Evolutionary conservation across 208 protist genomes (phyloP), one percentile per base, ranked within the genome.

Genomic region (Leishmania arabica): DNA sequence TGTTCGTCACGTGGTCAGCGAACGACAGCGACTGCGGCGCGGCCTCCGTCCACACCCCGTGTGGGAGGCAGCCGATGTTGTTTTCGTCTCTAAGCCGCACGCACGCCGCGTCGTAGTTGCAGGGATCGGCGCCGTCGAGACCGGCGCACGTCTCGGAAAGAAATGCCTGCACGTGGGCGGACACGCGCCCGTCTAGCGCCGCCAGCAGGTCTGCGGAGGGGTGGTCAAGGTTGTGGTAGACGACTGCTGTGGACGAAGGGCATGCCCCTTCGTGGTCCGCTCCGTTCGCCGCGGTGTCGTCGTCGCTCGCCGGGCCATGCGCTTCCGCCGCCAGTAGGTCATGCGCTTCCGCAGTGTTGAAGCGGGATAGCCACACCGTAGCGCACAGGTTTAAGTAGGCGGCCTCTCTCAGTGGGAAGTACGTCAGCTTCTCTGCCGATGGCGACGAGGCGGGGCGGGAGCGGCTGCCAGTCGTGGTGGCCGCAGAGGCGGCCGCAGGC

Each of bases 51-150:
- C 80, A 86, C 45, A 88, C 80, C 1, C 19, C 17, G 40, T 49
- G 75, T 6, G 83, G 84, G 75, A 85, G 85, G 78, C 74, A 86
- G n/a, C 34, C 54, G 15, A 88, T 75, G 69, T 90, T 90, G 79
- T 71, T 64, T 71, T 66, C 65, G 80, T 90, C 87, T 21, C 53
- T 76, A 15, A 90, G 74, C 31, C 64, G 81, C 19, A 49, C 75
- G 65, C 87, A 88, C 60, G 27, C 74, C 24, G 73, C 69, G 3
- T 79, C 60, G 42, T 87, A 73, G 66, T 3, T 65, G 56, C 51
- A 27, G 31, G 60, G 40, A 49, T 27, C 60, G 15, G 76, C n/a
- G 8, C 76, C 78, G 21, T 78, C 53, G 54, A 7, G 34, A n/a
- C 71, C 69, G 54, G 49, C 66, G 45, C 78, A 71, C 9, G 68